phyloP scores from a whole-genome alignment of 73 alveolate species.

The Uronychia binucleata region DNA sequence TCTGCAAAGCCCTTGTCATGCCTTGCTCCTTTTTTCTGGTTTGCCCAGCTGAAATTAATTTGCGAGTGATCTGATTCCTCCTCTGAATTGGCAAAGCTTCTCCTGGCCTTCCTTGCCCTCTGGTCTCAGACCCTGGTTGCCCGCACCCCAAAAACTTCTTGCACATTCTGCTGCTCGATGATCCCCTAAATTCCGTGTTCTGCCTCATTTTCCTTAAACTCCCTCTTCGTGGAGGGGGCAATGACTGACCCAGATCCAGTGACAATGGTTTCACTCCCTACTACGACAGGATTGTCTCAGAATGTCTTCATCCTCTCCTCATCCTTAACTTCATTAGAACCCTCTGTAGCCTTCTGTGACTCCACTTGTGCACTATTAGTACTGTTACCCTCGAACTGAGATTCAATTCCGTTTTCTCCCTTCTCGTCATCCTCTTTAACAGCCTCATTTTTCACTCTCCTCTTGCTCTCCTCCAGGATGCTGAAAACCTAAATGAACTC shows the following conservation, averaged over 20 bases:
- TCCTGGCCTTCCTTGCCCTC: background rate
- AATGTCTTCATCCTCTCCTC: background rate
- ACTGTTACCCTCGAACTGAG: too few relatives aligned
- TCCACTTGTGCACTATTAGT: too few relatives aligned
- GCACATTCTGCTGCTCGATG: too few relatives aligned
- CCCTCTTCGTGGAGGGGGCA: background rate
- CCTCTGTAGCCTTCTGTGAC: background rate
- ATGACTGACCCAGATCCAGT: background rate
- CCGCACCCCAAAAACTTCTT: too few relatives aligned
- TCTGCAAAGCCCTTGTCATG: too few relatives aligned
- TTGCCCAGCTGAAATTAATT: background rate
- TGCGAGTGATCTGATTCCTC: background rate
- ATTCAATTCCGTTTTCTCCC: background rate
- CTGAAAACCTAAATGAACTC: conserved; percentile 24
- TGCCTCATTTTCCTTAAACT: too few relatives aligned
- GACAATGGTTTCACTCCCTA: background rate
- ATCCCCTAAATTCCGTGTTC: too few relatives aligned
- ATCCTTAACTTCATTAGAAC: background rate
- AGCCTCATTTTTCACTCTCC: conserved; percentile 12
- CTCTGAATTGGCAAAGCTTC: too few relatives aligned
- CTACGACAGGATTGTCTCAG: background rate
- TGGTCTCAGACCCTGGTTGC: too few relatives aligned
- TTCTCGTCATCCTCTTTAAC: background rate
- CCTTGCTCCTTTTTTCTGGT: background rate
- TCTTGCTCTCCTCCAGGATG: conserved; percentile 42